Conservation (phyloP, 2,329 filamentous ascomycete species). For the Neonectria ditissima region DNA sequence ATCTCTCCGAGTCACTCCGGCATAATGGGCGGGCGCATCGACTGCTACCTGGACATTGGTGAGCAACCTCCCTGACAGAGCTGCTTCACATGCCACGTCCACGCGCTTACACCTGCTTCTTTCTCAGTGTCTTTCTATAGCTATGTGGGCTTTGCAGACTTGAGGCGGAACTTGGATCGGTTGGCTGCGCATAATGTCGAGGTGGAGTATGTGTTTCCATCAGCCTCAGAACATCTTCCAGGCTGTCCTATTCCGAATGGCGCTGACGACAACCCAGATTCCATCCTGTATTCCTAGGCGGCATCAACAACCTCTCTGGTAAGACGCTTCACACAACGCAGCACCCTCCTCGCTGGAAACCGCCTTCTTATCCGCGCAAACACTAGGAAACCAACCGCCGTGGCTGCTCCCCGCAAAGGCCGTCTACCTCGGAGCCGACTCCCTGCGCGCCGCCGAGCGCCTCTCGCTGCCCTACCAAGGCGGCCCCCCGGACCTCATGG, state of each 20-base stretch:
- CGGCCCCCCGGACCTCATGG: slow-evolving; percentile 58
- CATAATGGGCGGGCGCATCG: slow-evolving; percentile 71
- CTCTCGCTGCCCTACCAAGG: slow-evolving; percentile 53
- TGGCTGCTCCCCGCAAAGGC: slow-evolving; percentile 78
- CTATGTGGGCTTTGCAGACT: slow-evolving; percentile 67
- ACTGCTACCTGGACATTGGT: slow-evolving; percentile 77
- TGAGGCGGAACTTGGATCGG: slow-evolving; percentile 65
- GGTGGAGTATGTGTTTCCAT: slow-evolving; percentile 67
- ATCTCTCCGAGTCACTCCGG: not conserved
- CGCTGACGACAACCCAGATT: slow-evolving; percentile 59
- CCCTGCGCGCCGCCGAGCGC: slow-evolving; percentile 52
- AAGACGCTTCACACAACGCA: slow-evolving; percentile 20
- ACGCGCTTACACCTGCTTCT: slow-evolving; percentile 6
- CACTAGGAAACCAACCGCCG: slow-evolving; percentile 77
- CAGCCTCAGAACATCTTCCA: not conserved
- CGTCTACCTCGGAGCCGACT: slow-evolving; percentile 62
- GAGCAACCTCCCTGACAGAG: slow-evolving; percentile 36
- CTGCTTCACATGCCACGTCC: not conserved
- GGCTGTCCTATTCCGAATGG: too few species aligned
- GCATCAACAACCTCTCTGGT: slow-evolving; percentile 72
- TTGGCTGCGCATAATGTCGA: slow-evolving; percentile 70
- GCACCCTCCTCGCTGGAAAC: not conserved
- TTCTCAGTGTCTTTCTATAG: slow-evolving; percentile 72
- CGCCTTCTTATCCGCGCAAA: slow-evolving; percentile 13
- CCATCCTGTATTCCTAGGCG: slow-evolving; percentile 78